phyloP scores from a whole-genome alignment of 305 asterid species.

The Fraxinus xanthoxyloides region DNA sequence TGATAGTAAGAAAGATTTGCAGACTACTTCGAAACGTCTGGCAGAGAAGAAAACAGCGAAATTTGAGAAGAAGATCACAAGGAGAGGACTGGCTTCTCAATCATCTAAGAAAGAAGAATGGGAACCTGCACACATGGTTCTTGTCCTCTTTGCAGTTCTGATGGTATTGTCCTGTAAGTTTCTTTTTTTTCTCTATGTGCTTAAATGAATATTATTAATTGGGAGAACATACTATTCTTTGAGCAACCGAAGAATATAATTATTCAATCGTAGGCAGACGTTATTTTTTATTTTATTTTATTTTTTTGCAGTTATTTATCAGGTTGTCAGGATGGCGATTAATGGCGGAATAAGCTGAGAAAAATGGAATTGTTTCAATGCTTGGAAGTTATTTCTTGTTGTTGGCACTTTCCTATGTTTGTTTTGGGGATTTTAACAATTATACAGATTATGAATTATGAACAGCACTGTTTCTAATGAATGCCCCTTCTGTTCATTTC shows the following conservation, averaged over 20 bases:
- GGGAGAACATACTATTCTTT: not conserved
- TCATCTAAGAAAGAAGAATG: constrained; percentile 37
- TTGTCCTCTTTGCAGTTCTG: constrained; percentile 72
- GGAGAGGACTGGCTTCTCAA: constrained; percentile 54
- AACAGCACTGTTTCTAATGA: not conserved
- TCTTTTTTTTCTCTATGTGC: no score
- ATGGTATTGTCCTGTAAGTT: constrained; percentile 71
- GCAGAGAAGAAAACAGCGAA: constrained; percentile 79
- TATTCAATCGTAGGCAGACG: not conserved
- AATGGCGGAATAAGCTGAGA: constrained; percentile 38
- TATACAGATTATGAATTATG: not conserved
- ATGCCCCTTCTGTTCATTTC: not conserved
- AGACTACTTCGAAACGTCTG: constrained; percentile 81
- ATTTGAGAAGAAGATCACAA: constrained; percentile 80
- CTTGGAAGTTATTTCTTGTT: not conserved
- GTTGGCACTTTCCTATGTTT: not conserved
- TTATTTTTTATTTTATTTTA: not conserved
- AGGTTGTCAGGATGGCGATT: constrained; percentile 75
- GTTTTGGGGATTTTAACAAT: not conserved
- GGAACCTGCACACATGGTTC: constrained; percentile 76
- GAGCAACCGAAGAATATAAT: not conserved
- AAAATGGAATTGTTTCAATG: constrained; percentile 17
- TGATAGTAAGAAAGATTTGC: constrained; percentile 11
- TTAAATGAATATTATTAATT: not conserved
- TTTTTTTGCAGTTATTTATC: constrained; percentile 61